Conservation (phyloP, 2,329 filamentous ascomycete genomes). For the Ophiostoma montium region DNA sequence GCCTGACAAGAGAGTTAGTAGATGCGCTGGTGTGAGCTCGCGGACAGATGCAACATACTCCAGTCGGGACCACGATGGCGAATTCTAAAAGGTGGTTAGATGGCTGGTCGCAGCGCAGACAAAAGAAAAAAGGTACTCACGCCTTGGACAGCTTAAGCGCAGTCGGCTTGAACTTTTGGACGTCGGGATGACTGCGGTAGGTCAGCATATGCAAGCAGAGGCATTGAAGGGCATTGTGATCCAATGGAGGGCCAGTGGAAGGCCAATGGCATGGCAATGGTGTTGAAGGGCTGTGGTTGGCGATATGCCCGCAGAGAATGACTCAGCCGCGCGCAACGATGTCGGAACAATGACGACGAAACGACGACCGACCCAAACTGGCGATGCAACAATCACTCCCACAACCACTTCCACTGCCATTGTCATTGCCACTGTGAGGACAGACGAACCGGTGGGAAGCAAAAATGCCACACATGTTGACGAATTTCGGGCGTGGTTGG, state of each 20-base stretch:
- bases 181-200: conserved; percentile 62
- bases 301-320: conserved; percentile 4
- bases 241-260: background rate
- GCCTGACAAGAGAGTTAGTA: conserved; percentile 34
- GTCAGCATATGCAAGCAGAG: background rate
- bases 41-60: conserved; percentile 41
- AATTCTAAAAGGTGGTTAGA: conserved; percentile 41
- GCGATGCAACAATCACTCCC: background rate
- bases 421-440: no score
- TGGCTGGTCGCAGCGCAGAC: conserved; percentile 12
- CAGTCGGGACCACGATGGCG: conserved; percentile 96
- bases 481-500: background rate
- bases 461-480: conserved; percentile 85
- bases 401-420: background rate
- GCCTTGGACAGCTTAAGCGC: conserved; percentile 88
- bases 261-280: background rate
- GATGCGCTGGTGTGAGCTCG: background rate
- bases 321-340: conserved; percentile 14
- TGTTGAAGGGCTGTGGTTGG: background rate
- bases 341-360: no score
- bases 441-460: conserved; percentile 71
- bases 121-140: conserved; percentile 38
- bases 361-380: background rate
- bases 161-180: conserved; percentile 90
- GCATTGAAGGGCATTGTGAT: no score